Conservation (phyloP, 2,329 filamentous ascomycete genomes). For the Cytospora piceae region DNA sequence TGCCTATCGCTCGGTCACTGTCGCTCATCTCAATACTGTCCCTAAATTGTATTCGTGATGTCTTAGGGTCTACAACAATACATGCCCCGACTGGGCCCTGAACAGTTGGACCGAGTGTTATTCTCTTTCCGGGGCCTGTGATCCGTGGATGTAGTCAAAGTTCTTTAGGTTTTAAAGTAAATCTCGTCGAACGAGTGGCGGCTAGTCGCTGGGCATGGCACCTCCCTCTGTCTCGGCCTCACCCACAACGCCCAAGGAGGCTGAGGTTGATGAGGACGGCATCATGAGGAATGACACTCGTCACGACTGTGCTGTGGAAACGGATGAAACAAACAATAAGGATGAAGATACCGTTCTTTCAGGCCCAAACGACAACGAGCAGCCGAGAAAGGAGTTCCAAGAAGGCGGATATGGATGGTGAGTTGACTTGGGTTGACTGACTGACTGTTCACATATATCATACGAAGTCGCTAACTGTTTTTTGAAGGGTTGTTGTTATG, state of each 20-base stretch:
- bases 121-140: neutral
- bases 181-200: neutral
- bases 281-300: slow-evolving; percentile 9
- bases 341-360: slow-evolving; percentile 30
- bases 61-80: neutral
- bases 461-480: slow-evolving; percentile 10
- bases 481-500: slow-evolving; percentile 54
- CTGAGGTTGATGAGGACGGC: slow-evolving; percentile 2
- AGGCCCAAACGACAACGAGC: slow-evolving; percentile 33
- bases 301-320: slow-evolving; percentile 5
- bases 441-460: neutral
- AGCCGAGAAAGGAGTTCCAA: slow-evolving; percentile 41
- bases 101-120: neutral
- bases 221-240: neutral
- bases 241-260: neutral
- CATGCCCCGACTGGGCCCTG: neutral
- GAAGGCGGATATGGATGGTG: slow-evolving; percentile 66
- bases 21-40: neutral
- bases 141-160: neutral
- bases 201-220: slow-evolving; percentile 12
- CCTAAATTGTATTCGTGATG: slow-evolving; percentile 2
- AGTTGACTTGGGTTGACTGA: slow-evolving; percentile 23
- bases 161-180: neutral
- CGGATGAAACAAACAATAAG: slow-evolving; percentile 13
- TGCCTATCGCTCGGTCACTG: neutral